Conservation (phyloP, 345 rosid genomes). For the Eucalyptus regnans region DNA sequence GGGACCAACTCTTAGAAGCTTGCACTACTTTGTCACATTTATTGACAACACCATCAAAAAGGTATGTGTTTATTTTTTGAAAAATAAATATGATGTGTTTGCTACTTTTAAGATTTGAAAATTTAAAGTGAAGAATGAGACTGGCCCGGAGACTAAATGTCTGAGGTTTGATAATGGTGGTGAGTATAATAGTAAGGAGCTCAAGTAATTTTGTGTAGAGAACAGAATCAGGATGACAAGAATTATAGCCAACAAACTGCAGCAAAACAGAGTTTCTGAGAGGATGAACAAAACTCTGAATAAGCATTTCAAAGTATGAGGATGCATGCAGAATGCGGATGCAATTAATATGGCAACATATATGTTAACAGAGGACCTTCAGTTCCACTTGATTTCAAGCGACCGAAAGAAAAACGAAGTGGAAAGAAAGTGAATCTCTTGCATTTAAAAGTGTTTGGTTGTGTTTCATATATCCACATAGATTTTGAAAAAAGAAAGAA, state of each 20-base stretch:
- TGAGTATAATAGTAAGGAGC: neutral
- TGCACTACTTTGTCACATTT: no score
- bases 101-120: neutral
- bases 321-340: neutral
- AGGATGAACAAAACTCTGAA: neutral
- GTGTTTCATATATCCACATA: neutral
- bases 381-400: neutral
- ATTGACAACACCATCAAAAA: no score
- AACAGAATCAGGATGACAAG: neutral
- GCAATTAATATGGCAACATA: neutral
- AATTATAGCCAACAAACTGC: neutral
- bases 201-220: neutral
- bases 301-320: neutral
- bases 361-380: neutral
- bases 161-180: neutral
- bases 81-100: no score
- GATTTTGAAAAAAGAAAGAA: no score
- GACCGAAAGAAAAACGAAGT: fast-evolving
- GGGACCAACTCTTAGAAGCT: no score
- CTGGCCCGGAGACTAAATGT: no score
- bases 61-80: no score
- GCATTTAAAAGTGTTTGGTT: neutral
- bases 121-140: neutral
- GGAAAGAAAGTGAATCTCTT: neutral
- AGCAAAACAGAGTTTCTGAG: neutral